These are phyloP conservation scores for Tetrapyrgos nigripes DNA, from an alignment of 1,284 basidiomycete genomes.

Conservation along the genomic window DNA sequence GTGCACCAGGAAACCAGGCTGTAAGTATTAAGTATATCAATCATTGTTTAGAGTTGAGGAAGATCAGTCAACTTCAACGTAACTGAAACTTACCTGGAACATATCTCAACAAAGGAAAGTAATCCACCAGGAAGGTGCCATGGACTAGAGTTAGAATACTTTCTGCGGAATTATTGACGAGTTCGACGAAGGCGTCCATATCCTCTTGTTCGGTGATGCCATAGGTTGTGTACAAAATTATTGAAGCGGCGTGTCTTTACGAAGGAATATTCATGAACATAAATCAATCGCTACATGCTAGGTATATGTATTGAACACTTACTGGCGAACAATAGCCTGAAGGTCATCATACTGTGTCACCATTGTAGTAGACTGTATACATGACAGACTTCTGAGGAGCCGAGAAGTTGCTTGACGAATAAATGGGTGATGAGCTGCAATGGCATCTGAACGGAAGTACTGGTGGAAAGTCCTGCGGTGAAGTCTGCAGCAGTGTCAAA, in stretches of 20 bases:
- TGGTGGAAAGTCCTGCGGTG: conserved; percentile 29
- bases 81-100: conserved; percentile 23
- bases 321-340: conserved; percentile 32
- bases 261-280: neutral
- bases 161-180: conserved; percentile 31
- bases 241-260: conserved; percentile 27
- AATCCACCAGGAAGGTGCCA: conserved; percentile 38
- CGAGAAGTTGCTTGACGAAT: conserved; percentile 19
- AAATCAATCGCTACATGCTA: neutral
- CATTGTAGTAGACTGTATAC: neutral
- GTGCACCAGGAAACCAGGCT: conserved; percentile 38
- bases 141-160: conserved; percentile 27
- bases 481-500: too few species aligned
- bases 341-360: conserved; percentile 20
- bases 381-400: conserved; percentile 23
- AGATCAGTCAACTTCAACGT: too few species aligned
- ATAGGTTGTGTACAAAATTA: conserved; percentile 35
- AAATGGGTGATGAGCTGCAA: conserved; percentile 18
- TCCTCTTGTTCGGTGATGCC: conserved; percentile 35
- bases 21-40: neutral
- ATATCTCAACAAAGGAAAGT: conserved; percentile 31
- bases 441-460: conserved; percentile 20
- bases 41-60: too few species aligned
- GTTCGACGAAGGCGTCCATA: conserved; percentile 28
- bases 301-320: conserved; percentile 5